These are phyloP conservation scores for Hymenoscyphus albidus DNA, from an alignment of 2,329 filamentous ascomycete species.

Conservation along the genomic window DNA sequence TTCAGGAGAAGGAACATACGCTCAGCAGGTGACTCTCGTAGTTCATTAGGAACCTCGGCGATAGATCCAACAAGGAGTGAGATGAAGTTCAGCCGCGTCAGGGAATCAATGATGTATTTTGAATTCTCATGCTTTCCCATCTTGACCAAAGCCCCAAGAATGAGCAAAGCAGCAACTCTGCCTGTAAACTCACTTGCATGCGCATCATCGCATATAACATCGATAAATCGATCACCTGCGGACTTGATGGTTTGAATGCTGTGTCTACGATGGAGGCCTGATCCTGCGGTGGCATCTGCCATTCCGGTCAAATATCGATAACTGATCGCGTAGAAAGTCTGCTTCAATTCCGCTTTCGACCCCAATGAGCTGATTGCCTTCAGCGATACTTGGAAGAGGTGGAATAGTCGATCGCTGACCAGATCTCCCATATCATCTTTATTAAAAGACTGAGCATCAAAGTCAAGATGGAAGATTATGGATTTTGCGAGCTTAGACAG, in stretches of 20 bases:
- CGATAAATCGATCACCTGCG: slow-evolving; percentile 76
- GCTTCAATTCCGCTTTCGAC: slow-evolving; percentile 67
- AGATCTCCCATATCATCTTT: slow-evolving; percentile 59
- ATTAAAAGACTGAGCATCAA: slow-evolving; percentile 42
- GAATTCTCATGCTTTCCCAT: slow-evolving; percentile 70
- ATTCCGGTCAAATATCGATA: slow-evolving; percentile 79
- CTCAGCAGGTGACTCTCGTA: slow-evolving; percentile 53
- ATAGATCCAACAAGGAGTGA: slow-evolving; percentile 87
- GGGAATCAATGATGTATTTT: slow-evolving; percentile 69
- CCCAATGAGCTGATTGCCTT: slow-evolving; percentile 72
- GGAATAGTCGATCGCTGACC: slow-evolving; percentile 83
- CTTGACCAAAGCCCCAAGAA: slow-evolving; percentile 74
- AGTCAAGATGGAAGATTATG: slow-evolving; percentile 67
- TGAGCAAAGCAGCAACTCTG: slow-evolving; percentile 78
- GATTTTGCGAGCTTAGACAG: slow-evolving; percentile 73
- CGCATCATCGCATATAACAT: slow-evolving; percentile 88
- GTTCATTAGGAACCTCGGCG: slow-evolving; percentile 70
- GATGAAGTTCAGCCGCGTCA: slow-evolving; percentile 86
- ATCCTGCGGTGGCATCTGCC: slow-evolving; percentile 48
- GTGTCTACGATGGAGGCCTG: slow-evolving; percentile 45
- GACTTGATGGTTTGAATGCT: slow-evolving; percentile 69
- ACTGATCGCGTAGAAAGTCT: slow-evolving; percentile 87
- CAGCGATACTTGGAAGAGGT: slow-evolving; percentile 85
- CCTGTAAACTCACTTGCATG: slow-evolving; percentile 78
- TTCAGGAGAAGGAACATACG: slow-evolving; percentile 43